Evolutionary conservation across 169 alveolate species (phyloP).

Genomic region (Babesia ovata): DNA sequence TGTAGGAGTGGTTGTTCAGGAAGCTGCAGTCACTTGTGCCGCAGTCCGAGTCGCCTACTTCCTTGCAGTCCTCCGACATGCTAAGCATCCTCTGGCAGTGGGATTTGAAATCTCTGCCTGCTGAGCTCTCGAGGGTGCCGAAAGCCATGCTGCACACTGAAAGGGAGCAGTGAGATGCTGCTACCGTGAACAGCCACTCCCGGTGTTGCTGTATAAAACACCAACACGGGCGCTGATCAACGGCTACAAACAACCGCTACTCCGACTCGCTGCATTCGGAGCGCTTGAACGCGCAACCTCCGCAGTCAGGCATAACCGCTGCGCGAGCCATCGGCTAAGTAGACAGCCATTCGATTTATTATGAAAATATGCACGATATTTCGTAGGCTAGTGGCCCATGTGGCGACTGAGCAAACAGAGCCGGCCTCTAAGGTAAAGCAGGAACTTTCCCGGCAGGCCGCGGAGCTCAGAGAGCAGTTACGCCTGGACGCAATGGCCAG

Average conservation of each 20-base stretch:
- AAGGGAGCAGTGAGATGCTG: neutral
- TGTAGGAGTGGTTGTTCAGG: neutral
- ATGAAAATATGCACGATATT: neutral
- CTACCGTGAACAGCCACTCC: no score
- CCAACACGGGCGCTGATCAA: no score
- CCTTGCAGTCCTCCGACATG: conserved; percentile 6
- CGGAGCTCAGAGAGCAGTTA: conserved; percentile 14
- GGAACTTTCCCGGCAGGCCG: conserved; percentile 8
- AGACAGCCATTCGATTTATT: neutral
- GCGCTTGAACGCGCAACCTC: no score
- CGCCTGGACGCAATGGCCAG: conserved; percentile 17
- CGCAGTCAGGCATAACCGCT: no score
- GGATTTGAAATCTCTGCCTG: conserved; percentile 9
- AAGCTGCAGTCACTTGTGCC: conserved; percentile 1
- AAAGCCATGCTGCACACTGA: conserved; percentile 13
- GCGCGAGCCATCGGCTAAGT: neutral
- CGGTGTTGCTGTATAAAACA: no score
- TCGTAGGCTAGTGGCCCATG: conserved; percentile 1
- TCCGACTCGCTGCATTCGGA: no score
- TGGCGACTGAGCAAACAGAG: neutral
- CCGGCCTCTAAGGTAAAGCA: neutral
- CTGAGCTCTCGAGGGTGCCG: conserved; percentile 8
- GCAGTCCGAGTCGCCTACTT: conserved; percentile 13
- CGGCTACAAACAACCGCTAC: no score
- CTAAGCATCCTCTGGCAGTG: conserved; percentile 19